phyloP scores from a whole-genome alignment of 2,329 filamentous ascomycete genomes.

The Neopestalotiopsis sp. region DNA sequence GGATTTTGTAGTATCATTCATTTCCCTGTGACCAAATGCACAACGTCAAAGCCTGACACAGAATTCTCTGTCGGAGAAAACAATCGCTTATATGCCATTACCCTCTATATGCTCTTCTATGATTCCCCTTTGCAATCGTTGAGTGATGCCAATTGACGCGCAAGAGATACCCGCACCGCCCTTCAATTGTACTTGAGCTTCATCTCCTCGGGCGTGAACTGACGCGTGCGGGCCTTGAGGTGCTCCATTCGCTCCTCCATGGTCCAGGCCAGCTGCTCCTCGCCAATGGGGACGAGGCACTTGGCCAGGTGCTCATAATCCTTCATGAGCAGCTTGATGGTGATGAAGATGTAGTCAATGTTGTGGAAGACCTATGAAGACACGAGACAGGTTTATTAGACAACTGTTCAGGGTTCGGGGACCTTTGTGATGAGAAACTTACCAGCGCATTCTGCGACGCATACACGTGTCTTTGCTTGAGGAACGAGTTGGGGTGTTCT shows the following conservation, averaged over 20 bases:
- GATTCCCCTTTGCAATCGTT: too few species aligned
- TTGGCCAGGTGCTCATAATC: constrained; percentile 73
- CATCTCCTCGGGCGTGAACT: constrained; percentile 71
- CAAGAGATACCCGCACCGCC: neutral
- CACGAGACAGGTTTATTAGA: neutral
- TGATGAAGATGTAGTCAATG: constrained; percentile 82
- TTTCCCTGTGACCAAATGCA: neutral
- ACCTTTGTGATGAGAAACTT: neutral
- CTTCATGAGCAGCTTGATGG: constrained; percentile 69
- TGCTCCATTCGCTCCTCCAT: constrained; percentile 67
- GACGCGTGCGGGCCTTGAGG: constrained; percentile 67
- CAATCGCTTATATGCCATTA: neutral
- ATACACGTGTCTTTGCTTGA: constrained; percentile 72
- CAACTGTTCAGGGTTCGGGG: neutral
- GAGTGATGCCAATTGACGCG: too few species aligned
- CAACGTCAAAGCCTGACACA: neutral
- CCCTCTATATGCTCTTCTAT: too few species aligned
- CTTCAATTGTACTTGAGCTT: constrained; percentile 49
- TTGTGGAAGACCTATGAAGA: constrained; percentile 66
- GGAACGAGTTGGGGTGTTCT: constrained; percentile 76
- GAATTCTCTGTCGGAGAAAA: neutral
- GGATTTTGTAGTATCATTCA: too few species aligned
- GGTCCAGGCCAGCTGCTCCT: constrained; percentile 67
- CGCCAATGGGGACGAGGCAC: constrained; percentile 75
- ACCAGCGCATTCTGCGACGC: constrained; percentile 67